Evolutionary conservation across 2,329 filamentous ascomycete genomes (phyloP).

Genomic region (Emergomyces orientalis): DNA sequence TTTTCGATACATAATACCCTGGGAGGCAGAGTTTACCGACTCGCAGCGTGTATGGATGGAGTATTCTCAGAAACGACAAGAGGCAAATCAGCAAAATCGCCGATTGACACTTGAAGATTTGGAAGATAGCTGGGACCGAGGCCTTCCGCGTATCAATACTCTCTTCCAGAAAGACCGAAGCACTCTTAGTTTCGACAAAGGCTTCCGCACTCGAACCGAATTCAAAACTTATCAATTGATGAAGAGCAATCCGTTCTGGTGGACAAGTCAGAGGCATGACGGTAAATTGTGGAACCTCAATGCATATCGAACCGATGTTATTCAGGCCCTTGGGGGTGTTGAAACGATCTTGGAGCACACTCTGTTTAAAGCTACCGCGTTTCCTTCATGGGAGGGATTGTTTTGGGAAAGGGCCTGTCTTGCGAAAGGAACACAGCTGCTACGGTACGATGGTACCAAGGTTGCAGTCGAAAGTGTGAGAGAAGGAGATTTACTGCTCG

Average conservation of each 20-base stretch:
- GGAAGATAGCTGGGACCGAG: conserved; percentile 97
- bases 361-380: conserved; percentile 91
- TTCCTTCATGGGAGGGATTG: conserved; percentile 91
- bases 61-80: conserved; percentile 93
- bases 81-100: conserved; percentile 95
- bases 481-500: conserved; percentile 43
- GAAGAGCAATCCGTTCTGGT: conserved; percentile 99
- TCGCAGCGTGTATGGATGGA: conserved; percentile 99
- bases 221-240: conserved; percentile 98
- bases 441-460: conserved; percentile 38
- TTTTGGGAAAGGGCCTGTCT: conserved; percentile 69
- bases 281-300: conserved; percentile 97
- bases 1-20: conserved; percentile 97
- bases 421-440: conserved; percentile 37
- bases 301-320: conserved; percentile 90
- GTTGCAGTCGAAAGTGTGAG: conserved; percentile 42
- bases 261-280: conserved; percentile 95
- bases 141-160: conserved; percentile 94
- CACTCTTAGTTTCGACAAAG: conserved; percentile 96
- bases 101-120: conserved; percentile 90
- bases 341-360: conserved; percentile 97
- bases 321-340: conserved; percentile 90
- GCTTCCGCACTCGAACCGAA: conserved; percentile 87
- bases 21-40: conserved; percentile 98
- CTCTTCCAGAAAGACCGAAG: conserved; percentile 97